Evolutionary conservation across 805 yeast species (phyloP).

Genomic region (Helenozyma rhizophorensis): DNA sequence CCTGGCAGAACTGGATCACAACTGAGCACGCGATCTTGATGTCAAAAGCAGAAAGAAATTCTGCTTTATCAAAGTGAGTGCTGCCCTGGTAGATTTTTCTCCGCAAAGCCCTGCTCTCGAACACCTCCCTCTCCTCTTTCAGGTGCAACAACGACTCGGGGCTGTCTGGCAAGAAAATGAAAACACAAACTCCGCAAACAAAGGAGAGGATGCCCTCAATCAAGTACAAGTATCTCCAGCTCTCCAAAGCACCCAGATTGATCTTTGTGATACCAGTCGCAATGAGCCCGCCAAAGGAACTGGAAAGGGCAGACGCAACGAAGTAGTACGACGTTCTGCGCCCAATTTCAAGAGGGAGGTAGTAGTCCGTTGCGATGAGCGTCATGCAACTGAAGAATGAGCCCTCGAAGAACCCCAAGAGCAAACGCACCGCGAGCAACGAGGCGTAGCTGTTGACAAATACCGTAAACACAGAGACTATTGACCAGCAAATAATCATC

Average conservation of each 20-base stretch:
- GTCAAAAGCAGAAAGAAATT: slow-evolving; percentile 33
- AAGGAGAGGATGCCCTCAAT: slow-evolving; percentile 1
- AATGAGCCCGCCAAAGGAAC: slow-evolving; percentile 1
- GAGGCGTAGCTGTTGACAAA: slow-evolving; percentile 37
- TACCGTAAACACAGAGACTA: not conserved
- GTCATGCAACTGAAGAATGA: slow-evolving; percentile 3
- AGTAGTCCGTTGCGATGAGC: slow-evolving; percentile 1
- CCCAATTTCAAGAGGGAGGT: not conserved
- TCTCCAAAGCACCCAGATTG: not conserved
- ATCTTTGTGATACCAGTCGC: slow-evolving; percentile 1
- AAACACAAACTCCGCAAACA: slow-evolving; percentile 1
- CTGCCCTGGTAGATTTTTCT: slow-evolving; percentile 34
- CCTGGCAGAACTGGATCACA: slow-evolving; percentile 43
- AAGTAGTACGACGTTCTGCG: slow-evolving; percentile 1
- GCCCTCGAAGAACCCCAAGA: slow-evolving; percentile 46
- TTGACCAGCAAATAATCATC: slow-evolving; percentile 1
- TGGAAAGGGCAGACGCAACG: slow-evolving; percentile 1
- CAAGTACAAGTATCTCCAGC: slow-evolving; percentile 1
- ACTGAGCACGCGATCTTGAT: slow-evolving; percentile 31
- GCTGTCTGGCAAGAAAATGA: slow-evolving; percentile 38
- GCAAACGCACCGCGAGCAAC: slow-evolving; percentile 47
- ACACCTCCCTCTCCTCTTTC: slow-evolving; percentile 33
- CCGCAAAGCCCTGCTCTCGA: slow-evolving; percentile 29
- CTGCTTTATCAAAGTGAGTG: slow-evolving; percentile 24
- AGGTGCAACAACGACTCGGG: slow-evolving; percentile 36